Evolutionary conservation across 768 basidiomycete species (phyloP).

Genomic region (Auricularia sp.): DNA sequence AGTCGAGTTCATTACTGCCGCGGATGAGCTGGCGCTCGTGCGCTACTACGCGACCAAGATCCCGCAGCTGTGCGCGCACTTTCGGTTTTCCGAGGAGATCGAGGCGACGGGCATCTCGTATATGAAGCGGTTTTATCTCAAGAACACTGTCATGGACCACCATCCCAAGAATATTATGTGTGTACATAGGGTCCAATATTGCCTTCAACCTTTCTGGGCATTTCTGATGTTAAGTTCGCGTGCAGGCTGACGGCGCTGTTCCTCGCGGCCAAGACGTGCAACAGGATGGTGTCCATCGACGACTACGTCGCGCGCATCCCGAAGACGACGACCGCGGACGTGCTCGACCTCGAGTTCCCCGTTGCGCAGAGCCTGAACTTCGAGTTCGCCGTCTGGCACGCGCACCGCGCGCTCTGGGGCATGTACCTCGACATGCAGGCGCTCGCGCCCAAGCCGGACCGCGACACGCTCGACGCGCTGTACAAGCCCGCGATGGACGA

Average conservation of each 20-base stretch:
- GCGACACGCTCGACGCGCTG: constrained; percentile 37
- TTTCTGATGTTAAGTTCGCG: not conserved
- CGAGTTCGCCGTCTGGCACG: constrained; percentile 90
- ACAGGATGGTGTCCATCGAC: constrained; percentile 82
- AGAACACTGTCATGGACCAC: constrained; percentile 99
- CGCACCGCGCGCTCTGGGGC: constrained; percentile 81
- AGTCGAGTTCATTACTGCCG: constrained; percentile 63
- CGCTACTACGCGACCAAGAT: constrained; percentile 83
- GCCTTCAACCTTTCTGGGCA: not conserved
- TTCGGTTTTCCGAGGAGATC: constrained; percentile 84
- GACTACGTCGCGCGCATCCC: constrained; percentile 75
- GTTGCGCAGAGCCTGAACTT: constrained; percentile 91
- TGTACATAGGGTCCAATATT: constrained; percentile 17
- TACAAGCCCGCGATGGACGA: constrained; percentile 59
- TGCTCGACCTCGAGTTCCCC: constrained; percentile 90
- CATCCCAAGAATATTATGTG: constrained; percentile 99
- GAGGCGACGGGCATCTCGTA: constrained; percentile 88
- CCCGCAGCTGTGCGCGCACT: constrained; percentile 72
- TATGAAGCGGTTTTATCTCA: constrained; percentile 92
- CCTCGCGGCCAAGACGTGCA: constrained; percentile 95
- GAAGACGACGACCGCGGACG: constrained; percentile 68
- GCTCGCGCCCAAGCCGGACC: constrained; percentile 9
- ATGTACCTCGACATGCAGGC: constrained; percentile 85
- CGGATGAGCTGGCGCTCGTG: constrained; percentile 82
- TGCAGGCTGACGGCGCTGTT: constrained; percentile 91